These are phyloP conservation scores for Croton setiger DNA, from an alignment of 441 rosid genomes.

Conservation along the genomic window DNA sequence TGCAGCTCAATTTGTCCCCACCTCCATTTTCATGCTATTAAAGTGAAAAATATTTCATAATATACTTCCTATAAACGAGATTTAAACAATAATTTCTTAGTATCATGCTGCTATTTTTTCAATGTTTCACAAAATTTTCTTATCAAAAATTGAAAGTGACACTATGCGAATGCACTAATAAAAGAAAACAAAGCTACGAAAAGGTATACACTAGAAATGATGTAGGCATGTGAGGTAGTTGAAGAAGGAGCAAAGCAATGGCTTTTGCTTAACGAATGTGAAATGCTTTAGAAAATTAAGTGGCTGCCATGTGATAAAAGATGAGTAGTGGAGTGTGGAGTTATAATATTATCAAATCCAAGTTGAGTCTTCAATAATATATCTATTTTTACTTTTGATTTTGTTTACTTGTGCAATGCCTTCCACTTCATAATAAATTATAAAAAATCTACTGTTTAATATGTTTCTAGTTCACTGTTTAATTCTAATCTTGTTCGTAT, in stretches of 20 bases:
- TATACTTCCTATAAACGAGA: neutral
- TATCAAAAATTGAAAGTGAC: no score
- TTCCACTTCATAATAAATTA: neutral
- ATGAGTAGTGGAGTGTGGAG: neutral
- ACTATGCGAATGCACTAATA: neutral
- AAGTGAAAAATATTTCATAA: neutral
- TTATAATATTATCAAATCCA: neutral
- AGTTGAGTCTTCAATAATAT: neutral
- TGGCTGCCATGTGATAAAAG: neutral
- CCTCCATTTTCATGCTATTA: neutral
- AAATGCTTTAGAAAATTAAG: neutral
- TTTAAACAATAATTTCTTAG: no score
- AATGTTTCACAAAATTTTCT: no score
- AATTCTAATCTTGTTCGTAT: no score
- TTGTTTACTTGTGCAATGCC: neutral
- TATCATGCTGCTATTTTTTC: no score
- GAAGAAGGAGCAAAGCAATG: neutral
- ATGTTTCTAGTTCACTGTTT: no score
- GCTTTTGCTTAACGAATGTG: conserved; percentile 16
- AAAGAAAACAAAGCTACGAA: neutral
- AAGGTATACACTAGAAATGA: conserved; percentile 3
- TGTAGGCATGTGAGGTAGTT: conserved; percentile 10
- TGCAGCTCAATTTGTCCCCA: conserved; percentile 17
- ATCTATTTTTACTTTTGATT: neutral
- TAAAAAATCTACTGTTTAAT: no score